Base-by-base conservation (phyloP, 768 basidiomycete species). In the Pleurotus tuber-regium region DNA sequence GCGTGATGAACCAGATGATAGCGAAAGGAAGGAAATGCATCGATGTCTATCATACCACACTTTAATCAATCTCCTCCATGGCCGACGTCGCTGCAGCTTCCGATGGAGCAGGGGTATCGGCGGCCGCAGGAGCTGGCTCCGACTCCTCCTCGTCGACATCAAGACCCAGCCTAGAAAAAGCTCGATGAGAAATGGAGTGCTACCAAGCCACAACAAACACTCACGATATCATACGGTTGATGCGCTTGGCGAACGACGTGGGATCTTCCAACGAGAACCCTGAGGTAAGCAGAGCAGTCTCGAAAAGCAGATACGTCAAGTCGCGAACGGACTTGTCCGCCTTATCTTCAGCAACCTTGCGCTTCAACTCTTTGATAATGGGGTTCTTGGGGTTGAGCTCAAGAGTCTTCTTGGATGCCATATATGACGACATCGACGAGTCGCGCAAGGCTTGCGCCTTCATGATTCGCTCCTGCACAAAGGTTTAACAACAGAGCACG, bases 301-400 rank as follows among this genome's bases (percentile, higher is more conserved):
- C 96, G 76, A 91, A 98, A 51, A 99, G 76, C 39, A 98, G 82
- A 80, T 84, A 93, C 51, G 94, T 98, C 63, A 99, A 74, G 74
- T 98, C 96, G 58, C 92, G 86, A 63, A 97, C 95, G 51, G 94
- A 94, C 84, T 96, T 97, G 84, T 98, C 95, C 49, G 90, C 87
- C 80, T 95, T 94, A 78, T 99, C 96, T 71, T 95, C 94, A 42
- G 90, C 77, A 56, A 98, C 92, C 78, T 97, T 96, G 62, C 83
- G 83, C 80, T 87, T 94, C 64, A 99, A 80, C 75, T 98, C 95
- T 79, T 91, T 93, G 74, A 99, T 77, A 75, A 98, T 96, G 36
- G 90, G 73, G 76, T 98, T 93, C 59, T 67, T 71, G 28, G 92
- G 88, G 83, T 98, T 97, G 58, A 98, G 83, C 76, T 98, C 96